Evolutionary conservation across 495 filamentous ascomycete genomes (phyloP).

Genomic region (Neurospora sp.): DNA sequence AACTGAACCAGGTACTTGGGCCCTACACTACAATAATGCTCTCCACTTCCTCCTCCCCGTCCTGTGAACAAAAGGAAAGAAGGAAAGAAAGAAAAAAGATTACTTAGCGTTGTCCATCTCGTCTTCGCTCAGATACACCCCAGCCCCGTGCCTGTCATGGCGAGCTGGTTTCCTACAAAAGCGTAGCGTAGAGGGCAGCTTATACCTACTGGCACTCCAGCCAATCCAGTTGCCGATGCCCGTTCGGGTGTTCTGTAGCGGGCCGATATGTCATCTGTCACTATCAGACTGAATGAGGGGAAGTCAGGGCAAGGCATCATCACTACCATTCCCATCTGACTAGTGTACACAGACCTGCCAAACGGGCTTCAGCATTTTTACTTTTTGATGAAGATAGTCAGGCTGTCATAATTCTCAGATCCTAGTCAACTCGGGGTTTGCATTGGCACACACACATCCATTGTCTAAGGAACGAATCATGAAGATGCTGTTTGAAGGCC

Average conservation of each 20-base stretch:
- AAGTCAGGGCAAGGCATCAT: neutral
- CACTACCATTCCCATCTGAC: neutral
- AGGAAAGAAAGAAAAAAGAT: neutral
- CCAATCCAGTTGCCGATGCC: neutral
- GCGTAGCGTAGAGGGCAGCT: neutral
- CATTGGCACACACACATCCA: constrained; percentile 16
- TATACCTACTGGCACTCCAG: neutral
- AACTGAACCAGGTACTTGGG: constrained; percentile 15
- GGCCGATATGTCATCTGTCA: neutral
- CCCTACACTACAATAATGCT: constrained; percentile 6
- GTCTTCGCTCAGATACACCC: neutral
- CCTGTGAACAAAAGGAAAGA: neutral
- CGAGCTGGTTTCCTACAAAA: neutral
- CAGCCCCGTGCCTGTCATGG: neutral
- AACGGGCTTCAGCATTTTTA: neutral
- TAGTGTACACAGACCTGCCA: neutral
- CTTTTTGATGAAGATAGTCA: neutral
- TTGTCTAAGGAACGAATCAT: neutral
- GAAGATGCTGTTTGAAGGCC: neutral
- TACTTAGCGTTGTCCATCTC: neutral
- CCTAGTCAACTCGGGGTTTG: neutral
- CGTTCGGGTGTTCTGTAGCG: neutral
- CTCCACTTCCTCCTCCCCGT: neutral
- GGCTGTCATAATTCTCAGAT: neutral
- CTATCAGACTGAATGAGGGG: neutral